phyloP scores from a whole-genome alignment of 2,329 filamentous ascomycete genomes.

The Neonectria faginata region DNA sequence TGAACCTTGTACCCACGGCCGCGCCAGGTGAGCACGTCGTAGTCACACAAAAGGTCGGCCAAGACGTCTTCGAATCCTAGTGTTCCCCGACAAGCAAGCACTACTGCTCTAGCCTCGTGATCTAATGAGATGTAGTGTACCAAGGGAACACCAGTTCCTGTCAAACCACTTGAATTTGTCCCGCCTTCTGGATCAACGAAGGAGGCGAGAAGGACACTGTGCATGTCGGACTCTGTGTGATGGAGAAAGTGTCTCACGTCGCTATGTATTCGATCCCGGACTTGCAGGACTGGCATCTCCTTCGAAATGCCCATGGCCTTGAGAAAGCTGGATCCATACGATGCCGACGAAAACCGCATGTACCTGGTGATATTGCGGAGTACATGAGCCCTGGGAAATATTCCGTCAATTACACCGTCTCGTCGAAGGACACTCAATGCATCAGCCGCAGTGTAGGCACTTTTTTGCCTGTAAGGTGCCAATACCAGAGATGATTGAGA shows the following conservation, averaged over 20 bases:
- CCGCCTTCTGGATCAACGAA: conserved; percentile 78
- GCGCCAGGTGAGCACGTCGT: conserved; percentile 73
- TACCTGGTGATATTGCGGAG: conserved; percentile 73
- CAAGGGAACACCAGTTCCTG: conserved; percentile 74
- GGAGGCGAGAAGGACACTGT: conserved; percentile 74
- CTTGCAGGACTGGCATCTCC: conserved; percentile 57
- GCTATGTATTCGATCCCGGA: conserved; percentile 63
- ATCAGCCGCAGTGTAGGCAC: conserved; percentile 60
- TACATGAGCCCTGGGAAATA: conserved; percentile 70
- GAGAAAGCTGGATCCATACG: conserved; percentile 73
- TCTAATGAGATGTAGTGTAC: conserved; percentile 81
- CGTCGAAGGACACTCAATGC: conserved; percentile 62
- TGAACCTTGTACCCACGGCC: conserved; percentile 76
- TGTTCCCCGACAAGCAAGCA: conserved; percentile 78
- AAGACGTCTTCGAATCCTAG: conserved; percentile 80
- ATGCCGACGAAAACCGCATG: conserved; percentile 74
- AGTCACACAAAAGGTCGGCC: conserved; percentile 80
- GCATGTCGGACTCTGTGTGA: conserved; percentile 69
- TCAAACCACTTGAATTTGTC: conserved; percentile 72
- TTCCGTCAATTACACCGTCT: conserved; percentile 67
- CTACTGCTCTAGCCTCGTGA: conserved; percentile 77
- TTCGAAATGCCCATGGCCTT: conserved; percentile 71
- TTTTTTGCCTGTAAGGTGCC: conserved; percentile 61
- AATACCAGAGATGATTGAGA: conserved; percentile 67
- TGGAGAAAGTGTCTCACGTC: conserved; percentile 73